Evolutionary conservation across 495 filamentous ascomycete species (phyloP).

Genomic region (Penicillium desertorum): DNA sequence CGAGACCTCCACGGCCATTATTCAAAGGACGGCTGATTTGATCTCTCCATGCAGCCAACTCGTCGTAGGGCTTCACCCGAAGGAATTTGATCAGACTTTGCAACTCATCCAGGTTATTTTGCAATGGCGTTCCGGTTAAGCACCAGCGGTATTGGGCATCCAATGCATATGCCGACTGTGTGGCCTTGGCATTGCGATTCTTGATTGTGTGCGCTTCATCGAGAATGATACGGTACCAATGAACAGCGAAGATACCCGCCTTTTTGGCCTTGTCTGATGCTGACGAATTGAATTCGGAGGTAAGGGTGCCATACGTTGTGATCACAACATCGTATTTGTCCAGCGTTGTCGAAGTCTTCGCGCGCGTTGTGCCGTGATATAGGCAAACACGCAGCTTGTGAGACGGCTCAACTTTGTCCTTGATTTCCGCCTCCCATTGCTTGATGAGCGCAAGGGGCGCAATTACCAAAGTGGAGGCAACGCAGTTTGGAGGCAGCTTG

Average conservation of each 20-base stretch:
- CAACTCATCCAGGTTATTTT: conserved; percentile 97
- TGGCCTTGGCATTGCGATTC: conserved; percentile 92
- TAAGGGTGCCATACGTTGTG: conserved; percentile 92
- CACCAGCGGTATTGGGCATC: conserved; percentile 89
- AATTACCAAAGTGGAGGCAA: conserved; percentile 82
- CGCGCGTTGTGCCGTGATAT: conserved; percentile 84
- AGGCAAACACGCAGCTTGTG: conserved; percentile 77
- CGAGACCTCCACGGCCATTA: conserved; percentile 78
- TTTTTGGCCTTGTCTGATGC: conserved; percentile 63
- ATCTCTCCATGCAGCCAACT: conserved; percentile 79
- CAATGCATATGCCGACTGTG: conserved; percentile 80
- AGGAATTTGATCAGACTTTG: conserved; percentile 92
- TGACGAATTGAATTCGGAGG: conserved; percentile 70
- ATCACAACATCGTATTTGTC: conserved; percentile 92
- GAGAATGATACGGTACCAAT: conserved; percentile 94
- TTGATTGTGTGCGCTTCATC: conserved; percentile 99
- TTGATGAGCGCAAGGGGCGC: conserved; percentile 95
- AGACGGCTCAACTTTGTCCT: conserved; percentile 64
- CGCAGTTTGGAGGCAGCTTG: conserved; percentile 61
- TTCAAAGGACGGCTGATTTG: conserved; percentile 85
- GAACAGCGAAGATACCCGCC: conserved; percentile 81
- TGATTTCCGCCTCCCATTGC: conserved; percentile 94
- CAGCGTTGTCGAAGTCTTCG: conserved; percentile 71
- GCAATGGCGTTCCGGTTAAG: conserved; percentile 91
- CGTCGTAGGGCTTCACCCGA: conserved; percentile 84